Evolutionary conservation across 352 stramenopile species (phyloP), one percentile per base, ranked within the genome.

Genomic region (Saprolegnia diclina): DNA sequence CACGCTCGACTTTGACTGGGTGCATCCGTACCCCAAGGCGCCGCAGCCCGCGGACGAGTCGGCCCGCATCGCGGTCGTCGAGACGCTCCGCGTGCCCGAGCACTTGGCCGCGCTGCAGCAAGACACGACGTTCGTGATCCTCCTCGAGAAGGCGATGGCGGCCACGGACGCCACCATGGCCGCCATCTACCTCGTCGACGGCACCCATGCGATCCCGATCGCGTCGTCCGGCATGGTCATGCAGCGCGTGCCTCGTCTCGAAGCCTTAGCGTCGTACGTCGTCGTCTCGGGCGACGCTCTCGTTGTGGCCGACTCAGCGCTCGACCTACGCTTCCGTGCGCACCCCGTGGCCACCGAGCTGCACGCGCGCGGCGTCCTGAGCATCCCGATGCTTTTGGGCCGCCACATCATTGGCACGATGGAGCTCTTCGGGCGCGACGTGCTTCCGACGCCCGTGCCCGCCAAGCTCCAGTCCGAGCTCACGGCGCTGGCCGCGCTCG

Each of bases 11-110:
- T 93, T 89, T 71, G 75, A 82, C 72, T 91, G 85, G 83, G 76
- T 83, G 64, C 83, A 91, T 76, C 81, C 83, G 21, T 93, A 84
- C 71, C 85, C 85, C 0, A 93, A 93, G 71, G 82, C 83, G 4
- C 85, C 85, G 0, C 64, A 88, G 21, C 67, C 67, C 21, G 50
- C 65, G 32, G 32, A 71, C 0, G 83, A 92, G 40, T 54, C 69
- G 10, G 74, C 74, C 29, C 82, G 85, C 16, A 71, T 83, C 7
- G 77, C 79, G 53, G 86, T 79, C 35, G 72, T 93, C n/a, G 2
- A 82, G 74, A 9, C 66, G 57, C 44, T 72, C 21, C 67, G 80
- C 35, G 65, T 90, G 6, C 76, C 81, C 19, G 79, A 75, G 1
- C 83, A 91, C 54, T 88, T 84, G 79, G 9, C 16, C 10, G 5